phyloP scores from a whole-genome alignment of 768 basidiomycete genomes.

The Rhodotorula sphaerocarpa region DNA sequence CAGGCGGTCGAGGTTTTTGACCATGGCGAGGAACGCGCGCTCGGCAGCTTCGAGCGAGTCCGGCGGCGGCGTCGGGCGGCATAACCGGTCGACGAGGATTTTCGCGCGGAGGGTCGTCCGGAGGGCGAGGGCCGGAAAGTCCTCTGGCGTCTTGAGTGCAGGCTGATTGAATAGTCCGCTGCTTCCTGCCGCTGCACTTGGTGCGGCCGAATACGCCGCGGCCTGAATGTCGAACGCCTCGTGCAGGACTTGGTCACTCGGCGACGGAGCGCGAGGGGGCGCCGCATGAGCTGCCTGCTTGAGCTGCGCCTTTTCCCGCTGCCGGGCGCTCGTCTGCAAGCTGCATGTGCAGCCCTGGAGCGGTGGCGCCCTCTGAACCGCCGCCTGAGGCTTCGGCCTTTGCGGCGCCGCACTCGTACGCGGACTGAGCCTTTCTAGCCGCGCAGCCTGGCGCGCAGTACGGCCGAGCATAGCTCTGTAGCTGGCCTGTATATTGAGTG shows the following conservation, averaged over 20 bases:
- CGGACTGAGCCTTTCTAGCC: too few relatives aligned
- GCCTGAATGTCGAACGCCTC: constrained; percentile 28
- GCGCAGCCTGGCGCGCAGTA: too few relatives aligned
- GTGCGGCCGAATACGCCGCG: constrained; percentile 5
- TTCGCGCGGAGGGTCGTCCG: constrained; percentile 73
- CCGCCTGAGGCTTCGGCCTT: too few relatives aligned
- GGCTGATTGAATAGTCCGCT: constrained; percentile 79
- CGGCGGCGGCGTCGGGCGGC: constrained; percentile 23
- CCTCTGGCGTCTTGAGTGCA: constrained; percentile 59
- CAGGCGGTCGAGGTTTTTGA: constrained; percentile 91
- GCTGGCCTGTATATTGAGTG: too few relatives aligned
- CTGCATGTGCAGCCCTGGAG: background rate
- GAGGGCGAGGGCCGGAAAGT: constrained; percentile 64
- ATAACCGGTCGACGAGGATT: constrained; percentile 72
- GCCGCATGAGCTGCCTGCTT: background rate
- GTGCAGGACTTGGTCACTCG: constrained; percentile 14
- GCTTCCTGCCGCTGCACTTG: background rate
- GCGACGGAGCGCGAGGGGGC: too few relatives aligned
- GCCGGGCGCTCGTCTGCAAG: background rate
- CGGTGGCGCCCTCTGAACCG: background rate
- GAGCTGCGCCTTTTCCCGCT: background rate
- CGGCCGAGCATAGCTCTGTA: too few relatives aligned
- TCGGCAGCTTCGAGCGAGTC: constrained; percentile 45
- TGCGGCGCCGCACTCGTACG: too few relatives aligned
- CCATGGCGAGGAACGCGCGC: constrained; percentile 49